Evolutionary conservation across 345 rosid genomes (phyloP).

Genomic region (Eucalyptus marginata): DNA sequence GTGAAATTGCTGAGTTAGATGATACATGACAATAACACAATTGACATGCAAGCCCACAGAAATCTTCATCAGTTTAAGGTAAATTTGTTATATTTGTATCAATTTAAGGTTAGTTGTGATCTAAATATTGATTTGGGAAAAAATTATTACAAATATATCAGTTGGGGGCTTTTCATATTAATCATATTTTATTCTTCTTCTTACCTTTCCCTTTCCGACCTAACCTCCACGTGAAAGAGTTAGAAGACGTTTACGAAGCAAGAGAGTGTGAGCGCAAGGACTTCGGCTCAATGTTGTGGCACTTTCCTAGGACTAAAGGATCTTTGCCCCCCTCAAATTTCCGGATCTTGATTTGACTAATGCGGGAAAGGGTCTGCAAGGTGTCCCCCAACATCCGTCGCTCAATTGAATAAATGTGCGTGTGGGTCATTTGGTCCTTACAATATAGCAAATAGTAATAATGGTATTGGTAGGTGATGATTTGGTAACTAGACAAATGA

Average conservation of each 20-base stretch:
- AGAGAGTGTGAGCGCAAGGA: background rate
- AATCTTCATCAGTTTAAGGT: no score
- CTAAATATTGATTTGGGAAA: no score
- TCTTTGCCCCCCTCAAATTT: background rate
- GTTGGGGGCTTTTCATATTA: background rate
- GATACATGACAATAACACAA: no score
- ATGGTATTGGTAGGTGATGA: background rate
- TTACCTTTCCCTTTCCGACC: background rate
- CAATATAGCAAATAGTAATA: background rate
- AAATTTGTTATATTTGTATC: no score
- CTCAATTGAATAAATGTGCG: background rate
- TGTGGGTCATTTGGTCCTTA: background rate
- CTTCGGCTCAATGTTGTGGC: background rate
- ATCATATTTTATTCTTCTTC: background rate
- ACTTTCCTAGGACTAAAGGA: background rate
- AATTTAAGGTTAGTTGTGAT: no score
- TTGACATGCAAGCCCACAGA: fast-evolving
- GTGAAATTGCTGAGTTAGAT: background rate
- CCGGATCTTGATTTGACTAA: background rate
- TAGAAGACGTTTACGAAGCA: background rate
- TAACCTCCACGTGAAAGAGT: background rate
- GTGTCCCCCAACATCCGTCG: background rate
- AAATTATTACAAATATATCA: fast-evolving
- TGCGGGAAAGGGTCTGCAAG: background rate
- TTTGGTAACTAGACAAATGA: background rate